phyloP scores from a whole-genome alignment of 2,329 filamentous ascomycete genomes.

The Colletotrichum melonis region DNA sequence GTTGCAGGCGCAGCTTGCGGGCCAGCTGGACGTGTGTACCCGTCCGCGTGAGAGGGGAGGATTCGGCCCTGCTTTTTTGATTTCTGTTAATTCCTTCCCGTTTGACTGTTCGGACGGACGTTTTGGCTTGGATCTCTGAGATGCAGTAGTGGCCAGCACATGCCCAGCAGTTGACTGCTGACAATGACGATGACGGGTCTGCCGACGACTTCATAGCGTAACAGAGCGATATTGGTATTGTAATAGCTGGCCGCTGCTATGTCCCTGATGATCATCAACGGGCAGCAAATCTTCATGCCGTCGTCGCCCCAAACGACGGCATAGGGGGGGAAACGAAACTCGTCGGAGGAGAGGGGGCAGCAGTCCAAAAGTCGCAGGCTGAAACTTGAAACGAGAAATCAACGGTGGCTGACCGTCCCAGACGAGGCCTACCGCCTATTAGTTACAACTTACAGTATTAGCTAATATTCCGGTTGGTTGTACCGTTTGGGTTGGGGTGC shows the following conservation, averaged over 20 bases:
- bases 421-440: conserved; percentile 1
- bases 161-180: background rate
- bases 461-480: background rate
- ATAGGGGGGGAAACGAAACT: conserved; percentile 23
- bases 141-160: background rate
- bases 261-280: background rate
- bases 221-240: background rate
- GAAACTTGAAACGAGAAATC: conserved; percentile 31
- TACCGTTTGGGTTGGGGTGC: background rate
- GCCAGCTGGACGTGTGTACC: conserved; percentile 10
- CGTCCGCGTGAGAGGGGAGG: background rate
- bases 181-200: background rate
- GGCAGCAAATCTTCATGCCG: background rate
- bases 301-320: conserved; percentile 17
- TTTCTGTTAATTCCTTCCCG: conserved; percentile 23
- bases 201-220: background rate
- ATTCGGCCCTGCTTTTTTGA: background rate
- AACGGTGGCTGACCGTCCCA: conserved; percentile 8
- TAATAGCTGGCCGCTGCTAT: background rate
- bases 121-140: conserved; percentile 3
- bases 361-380: conserved; percentile 24
- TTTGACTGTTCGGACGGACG: conserved; percentile 21
- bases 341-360: background rate
- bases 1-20: background rate
- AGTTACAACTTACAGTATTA: background rate